Conservation (phyloP, 2,329 filamentous ascomycete species). For the Harringtonia aguacate region DNA sequence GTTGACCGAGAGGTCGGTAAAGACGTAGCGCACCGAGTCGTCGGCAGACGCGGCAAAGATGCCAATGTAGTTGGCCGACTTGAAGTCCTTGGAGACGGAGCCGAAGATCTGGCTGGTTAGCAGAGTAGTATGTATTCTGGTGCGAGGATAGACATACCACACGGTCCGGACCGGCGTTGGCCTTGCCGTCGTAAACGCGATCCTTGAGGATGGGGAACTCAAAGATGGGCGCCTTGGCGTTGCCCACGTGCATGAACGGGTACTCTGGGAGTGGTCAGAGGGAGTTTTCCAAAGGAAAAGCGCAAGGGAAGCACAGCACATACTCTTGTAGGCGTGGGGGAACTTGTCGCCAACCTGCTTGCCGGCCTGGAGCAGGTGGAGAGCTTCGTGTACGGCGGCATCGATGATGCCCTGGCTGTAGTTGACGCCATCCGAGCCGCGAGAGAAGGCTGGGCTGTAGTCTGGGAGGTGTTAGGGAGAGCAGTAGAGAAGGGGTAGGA, state of each 20-base stretch:
- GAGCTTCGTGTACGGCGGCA: conserved; percentile 4
- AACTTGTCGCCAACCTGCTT: conserved; percentile 8
- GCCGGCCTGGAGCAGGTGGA: conserved; percentile 6
- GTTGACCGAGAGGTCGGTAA: conserved; percentile 7
- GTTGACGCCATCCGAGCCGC: conserved; percentile 5
- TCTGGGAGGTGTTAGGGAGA: conserved; percentile 1
- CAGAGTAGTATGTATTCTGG: not conserved
- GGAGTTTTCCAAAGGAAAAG: not conserved
- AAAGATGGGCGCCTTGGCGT: conserved; percentile 8
- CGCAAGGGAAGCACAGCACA: not conserved
- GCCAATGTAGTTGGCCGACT: conserved; percentile 9
- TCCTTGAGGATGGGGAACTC: conserved; percentile 9
- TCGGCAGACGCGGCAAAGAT: conserved; percentile 1
- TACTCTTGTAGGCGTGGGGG: conserved; percentile 8
- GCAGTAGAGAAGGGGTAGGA: not conserved
- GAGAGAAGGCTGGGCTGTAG: conserved; percentile 6
- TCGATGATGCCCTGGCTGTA: conserved; percentile 7
- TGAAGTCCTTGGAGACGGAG: conserved; percentile 10
- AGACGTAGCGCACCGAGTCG: not conserved
- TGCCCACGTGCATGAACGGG: not conserved
- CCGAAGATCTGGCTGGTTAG: conserved; percentile 7
- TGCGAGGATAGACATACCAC: conserved; percentile 1
- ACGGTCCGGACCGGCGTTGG: conserved; percentile 5
- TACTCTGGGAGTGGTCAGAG: not conserved
- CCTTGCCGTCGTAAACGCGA: conserved; percentile 6